phyloP scores from a whole-genome alignment of 805 yeast species.

The Lachancea cidri region DNA sequence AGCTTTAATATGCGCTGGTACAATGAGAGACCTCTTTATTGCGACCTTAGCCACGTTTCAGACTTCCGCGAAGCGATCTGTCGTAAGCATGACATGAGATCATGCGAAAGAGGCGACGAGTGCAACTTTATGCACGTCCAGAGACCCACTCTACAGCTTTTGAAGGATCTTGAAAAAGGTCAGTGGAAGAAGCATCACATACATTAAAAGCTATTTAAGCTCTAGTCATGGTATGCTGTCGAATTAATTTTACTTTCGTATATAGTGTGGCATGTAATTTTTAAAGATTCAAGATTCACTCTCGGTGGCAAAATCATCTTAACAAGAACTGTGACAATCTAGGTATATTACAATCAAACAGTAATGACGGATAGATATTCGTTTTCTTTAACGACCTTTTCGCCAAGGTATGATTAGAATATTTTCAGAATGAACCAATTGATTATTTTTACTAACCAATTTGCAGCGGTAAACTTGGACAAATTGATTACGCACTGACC shows the following conservation, averaged over 20 bases:
- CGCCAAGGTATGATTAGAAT: conserved; percentile 65
- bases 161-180: conserved; percentile 39
- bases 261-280: background rate
- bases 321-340: conserved; percentile 1
- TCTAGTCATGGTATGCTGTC: background rate
- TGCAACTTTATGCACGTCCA: conserved; percentile 86
- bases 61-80: conserved; percentile 71
- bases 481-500: conserved; percentile 94
- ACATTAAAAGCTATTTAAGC: background rate
- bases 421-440: background rate
- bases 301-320: conserved; percentile 13
- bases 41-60: conserved; percentile 72
- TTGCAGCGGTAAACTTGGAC: conserved; percentile 87
- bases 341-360: background rate
- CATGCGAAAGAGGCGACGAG: conserved; percentile 72
- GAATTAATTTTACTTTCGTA: too few relatives aligned
- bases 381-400: conserved; percentile 93
- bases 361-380: conserved; percentile 97
- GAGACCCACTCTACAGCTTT: conserved; percentile 44
- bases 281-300: background rate
- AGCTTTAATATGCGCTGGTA: conserved; percentile 78
- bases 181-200: conserved; percentile 29
- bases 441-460: conserved; percentile 8
- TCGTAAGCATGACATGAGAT: conserved; percentile 55
- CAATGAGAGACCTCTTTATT: conserved; percentile 67